Conservation (phyloP, 108 stramenopile species). For the Cyclostephanos tholiformis region DNA sequence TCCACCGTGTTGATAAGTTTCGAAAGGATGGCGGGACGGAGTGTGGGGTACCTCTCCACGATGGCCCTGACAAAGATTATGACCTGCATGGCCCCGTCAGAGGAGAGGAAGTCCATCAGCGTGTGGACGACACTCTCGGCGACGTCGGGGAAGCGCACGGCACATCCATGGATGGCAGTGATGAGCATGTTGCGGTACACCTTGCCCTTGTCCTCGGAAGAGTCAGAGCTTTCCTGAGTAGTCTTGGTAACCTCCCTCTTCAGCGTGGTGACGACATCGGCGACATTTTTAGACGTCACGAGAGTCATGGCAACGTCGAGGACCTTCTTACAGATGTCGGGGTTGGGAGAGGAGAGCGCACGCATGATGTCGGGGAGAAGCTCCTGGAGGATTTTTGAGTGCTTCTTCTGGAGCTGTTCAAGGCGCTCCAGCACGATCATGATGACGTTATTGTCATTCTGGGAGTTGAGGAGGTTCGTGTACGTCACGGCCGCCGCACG, state of each 20-base stretch:
- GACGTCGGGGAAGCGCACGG: constrained; percentile 92
- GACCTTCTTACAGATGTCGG: constrained; percentile 97
- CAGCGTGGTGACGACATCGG: constrained; percentile 92
- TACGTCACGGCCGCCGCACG: constrained; percentile 97
- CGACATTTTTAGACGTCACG: constrained; percentile 92
- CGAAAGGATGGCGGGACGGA: constrained; percentile 85
- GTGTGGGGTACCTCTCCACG: constrained; percentile 92
- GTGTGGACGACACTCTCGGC: constrained; percentile 95
- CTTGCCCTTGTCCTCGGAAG: constrained; percentile 83
- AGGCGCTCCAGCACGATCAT: constrained; percentile 97
- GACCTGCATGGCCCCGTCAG: constrained; percentile 93
- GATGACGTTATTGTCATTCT: constrained; percentile 99
- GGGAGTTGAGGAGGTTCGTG: constrained; percentile 93
- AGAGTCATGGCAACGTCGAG: constrained; percentile 94
- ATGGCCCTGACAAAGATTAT: constrained; percentile 96
- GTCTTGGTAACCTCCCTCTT: constrained; percentile 97
- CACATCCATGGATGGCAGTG: constrained; percentile 95
- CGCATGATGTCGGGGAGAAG: constrained; percentile 97
- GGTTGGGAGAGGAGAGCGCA: constrained; percentile 93
- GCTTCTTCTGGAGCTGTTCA: constrained; percentile 89
- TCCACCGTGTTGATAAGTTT: constrained; percentile 88
- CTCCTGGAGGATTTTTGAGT: constrained; percentile 96
- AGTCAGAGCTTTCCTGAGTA: constrained; percentile 73
- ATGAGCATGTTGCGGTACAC: constrained; percentile 95
- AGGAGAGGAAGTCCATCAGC: constrained; percentile 94